Percentiles rank a stretch among this genome's conserved stretches.
These are phyloP conservation scores for Clitoria ternatea DNA, from an alignment of 306 rosid species.

Conservation along the genomic window DNA sequence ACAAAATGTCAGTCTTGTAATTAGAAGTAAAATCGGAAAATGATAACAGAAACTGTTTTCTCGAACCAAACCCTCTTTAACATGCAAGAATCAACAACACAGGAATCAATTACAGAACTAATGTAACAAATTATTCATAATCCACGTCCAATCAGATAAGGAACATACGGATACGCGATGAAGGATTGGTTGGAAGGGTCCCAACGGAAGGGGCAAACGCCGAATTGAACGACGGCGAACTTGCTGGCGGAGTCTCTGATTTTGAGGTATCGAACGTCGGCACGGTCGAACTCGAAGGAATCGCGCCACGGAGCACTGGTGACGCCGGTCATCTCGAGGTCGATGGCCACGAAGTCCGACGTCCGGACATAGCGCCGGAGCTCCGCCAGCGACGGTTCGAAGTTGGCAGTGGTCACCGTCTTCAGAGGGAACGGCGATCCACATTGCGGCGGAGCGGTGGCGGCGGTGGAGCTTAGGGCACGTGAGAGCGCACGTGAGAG, in stretches of 20 bases:
- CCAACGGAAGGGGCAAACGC: slow-evolving; percentile 95
- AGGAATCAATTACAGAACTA: not conserved
- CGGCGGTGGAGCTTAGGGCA: slow-evolving; percentile 27
- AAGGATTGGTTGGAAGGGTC: slow-evolving; percentile 52
- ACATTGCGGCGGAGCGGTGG: slow-evolving; percentile 24
- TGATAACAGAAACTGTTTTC: no score
- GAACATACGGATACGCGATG: slow-evolving; percentile 69
- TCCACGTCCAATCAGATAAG: not conserved
- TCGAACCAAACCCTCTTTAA: no score
- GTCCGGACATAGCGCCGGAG: slow-evolving; percentile 65
- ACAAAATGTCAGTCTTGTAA: no score
- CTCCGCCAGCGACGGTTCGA: slow-evolving; percentile 57
- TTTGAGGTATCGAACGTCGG: slow-evolving; percentile 81
- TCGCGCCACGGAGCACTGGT: slow-evolving; percentile 98
- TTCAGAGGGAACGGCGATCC: slow-evolving; percentile 53
- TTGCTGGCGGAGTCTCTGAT: slow-evolving; percentile 82
- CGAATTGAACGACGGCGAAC: slow-evolving; percentile 87
- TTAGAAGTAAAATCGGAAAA: no score
- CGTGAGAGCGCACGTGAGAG: slow-evolving; percentile 60
- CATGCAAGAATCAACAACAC: not conserved
- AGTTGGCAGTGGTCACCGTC: slow-evolving; percentile 73
- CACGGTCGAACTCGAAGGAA: slow-evolving; percentile 70
- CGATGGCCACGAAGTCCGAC: slow-evolving; percentile 85
- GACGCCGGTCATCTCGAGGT: slow-evolving; percentile 92
- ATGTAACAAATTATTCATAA: not conserved